Evolutionary conservation across 2,329 filamentous ascomycete species (phyloP).

Genomic region (Fusarium bulbicola): DNA sequence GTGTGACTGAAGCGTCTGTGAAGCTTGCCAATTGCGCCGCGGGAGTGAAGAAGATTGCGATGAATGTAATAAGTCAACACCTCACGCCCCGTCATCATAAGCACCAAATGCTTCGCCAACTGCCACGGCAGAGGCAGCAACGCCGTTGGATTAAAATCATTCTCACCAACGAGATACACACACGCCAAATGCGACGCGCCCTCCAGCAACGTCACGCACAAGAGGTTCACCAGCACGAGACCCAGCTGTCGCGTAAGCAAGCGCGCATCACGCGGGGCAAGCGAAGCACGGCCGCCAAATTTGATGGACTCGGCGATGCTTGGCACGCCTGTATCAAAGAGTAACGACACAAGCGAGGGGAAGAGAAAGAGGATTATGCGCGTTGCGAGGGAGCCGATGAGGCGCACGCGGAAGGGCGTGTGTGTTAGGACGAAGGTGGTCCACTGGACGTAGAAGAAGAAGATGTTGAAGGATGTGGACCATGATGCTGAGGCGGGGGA

Average conservation of each 20-base stretch:
- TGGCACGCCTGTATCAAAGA: conserved; percentile 77
- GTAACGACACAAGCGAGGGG: conserved; percentile 76
- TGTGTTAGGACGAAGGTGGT: conserved; percentile 82
- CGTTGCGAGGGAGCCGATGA: conserved; percentile 74
- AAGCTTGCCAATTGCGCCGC: conserved; percentile 49
- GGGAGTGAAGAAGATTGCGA: conserved; percentile 72
- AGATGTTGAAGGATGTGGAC: conserved; percentile 81
- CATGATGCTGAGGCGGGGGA: conserved; percentile 72
- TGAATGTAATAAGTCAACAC: conserved; percentile 78
- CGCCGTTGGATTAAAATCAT: conserved; percentile 59
- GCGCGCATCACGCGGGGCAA: conserved; percentile 56
- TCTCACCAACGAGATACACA: conserved; percentile 45
- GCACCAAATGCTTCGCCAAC: conserved; percentile 58
- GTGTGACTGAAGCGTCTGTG: conserved; percentile 61
- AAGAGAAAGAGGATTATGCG: conserved; percentile 76
- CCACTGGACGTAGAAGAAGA: conserved; percentile 95
- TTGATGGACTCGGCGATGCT: conserved; percentile 76
- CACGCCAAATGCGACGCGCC: conserved; percentile 53
- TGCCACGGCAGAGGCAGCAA: conserved; percentile 64
- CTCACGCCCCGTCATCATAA: conserved; percentile 60
- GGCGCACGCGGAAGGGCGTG: conserved; percentile 76
- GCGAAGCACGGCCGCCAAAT: conserved; percentile 62
- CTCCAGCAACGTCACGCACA: conserved; percentile 55
- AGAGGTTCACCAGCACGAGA: conserved; percentile 58
- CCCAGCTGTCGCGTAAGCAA: conserved; percentile 48